Base-by-base conservation (phyloP, 2,329 filamentous ascomycete genomes). In the Nemania serpens region DNA sequence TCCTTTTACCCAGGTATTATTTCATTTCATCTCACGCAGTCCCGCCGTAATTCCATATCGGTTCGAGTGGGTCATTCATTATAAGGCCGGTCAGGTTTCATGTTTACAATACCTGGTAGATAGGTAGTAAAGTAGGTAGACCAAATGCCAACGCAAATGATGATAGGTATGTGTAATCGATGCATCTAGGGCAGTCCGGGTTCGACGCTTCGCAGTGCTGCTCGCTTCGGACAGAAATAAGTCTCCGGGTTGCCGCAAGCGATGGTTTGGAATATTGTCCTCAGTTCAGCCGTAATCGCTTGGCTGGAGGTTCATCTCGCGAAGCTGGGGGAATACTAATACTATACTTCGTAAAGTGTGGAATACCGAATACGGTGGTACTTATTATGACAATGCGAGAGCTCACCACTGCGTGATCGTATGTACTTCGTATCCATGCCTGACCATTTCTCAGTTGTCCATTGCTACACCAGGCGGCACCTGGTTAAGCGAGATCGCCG, bases 401-500 rank as follows among this genome's bases (percentile, higher is more conserved):
- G 48, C 56, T 59, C 60, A 56, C 56, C 36, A 62, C 48, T 59
- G 56, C 15, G 34, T 45, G 51, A 51, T 48, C 42, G 52, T 36
- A 52, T 45, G 46, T n/a, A n/a, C n/a, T n/a, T n/a, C 25, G 25
- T 29, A 29, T 29, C 25, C 25, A 4, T 29, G 25, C 7, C 25
- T 4, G 25, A 29, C 25, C 25, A n/a, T 7, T 39, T 13, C 36
- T 3, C 36, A 5, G 36, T 37, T 49, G 43, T 25, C 46, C 29
- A 46, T 41, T 41, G 33, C 29, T 46, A 41, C 49, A 10, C 43
- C 17, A 11, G 49, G 34, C 34, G 41, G 46, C 29, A 36, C 17
- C 36, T 53, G 52, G 39, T 34, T 58, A 52, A 62, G 60, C 60
- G 56, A 62, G 60, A 59, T 59, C 60, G 56, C 57, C 51, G 50